These are phyloP conservation scores for Syzygium aqueum DNA, from an alignment of 345 rosid species.

Conservation along the genomic window DNA sequence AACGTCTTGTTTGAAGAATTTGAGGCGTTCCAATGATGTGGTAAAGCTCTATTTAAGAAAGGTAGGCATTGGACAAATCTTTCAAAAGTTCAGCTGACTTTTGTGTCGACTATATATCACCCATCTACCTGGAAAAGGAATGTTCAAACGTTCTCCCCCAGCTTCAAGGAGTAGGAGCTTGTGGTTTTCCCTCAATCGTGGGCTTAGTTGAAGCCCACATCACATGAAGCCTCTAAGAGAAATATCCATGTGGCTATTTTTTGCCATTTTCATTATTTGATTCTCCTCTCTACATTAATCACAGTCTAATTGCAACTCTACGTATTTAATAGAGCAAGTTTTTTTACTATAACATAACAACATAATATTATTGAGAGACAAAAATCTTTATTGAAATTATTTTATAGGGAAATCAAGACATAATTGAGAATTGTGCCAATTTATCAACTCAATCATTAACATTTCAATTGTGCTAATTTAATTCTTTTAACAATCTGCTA, in stretches of 20 bases:
- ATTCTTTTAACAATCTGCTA: accelerated
- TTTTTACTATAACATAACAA: background rate
- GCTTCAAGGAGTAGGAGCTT: background rate
- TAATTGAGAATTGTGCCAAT: background rate
- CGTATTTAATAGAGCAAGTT: background rate
- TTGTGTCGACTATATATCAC: background rate
- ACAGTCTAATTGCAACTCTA: background rate
- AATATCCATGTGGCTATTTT: background rate
- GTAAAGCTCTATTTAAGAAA: background rate
- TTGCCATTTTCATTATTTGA: background rate
- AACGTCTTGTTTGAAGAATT: background rate
- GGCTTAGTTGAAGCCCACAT: background rate
- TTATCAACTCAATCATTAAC: background rate
- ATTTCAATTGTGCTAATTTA: background rate
- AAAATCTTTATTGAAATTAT: background rate
- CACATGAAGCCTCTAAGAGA: background rate
- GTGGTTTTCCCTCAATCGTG: background rate
- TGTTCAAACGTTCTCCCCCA: background rate
- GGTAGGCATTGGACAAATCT: background rate
- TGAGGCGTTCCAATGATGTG: background rate
- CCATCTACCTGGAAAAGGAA: background rate
- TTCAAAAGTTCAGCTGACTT: background rate
- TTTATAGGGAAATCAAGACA: background rate
- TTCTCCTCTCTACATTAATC: background rate
- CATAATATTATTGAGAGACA: background rate